Base-by-base conservation (phyloP, 352 stramenopile genomes). In the Pythium periplocum region DNA sequence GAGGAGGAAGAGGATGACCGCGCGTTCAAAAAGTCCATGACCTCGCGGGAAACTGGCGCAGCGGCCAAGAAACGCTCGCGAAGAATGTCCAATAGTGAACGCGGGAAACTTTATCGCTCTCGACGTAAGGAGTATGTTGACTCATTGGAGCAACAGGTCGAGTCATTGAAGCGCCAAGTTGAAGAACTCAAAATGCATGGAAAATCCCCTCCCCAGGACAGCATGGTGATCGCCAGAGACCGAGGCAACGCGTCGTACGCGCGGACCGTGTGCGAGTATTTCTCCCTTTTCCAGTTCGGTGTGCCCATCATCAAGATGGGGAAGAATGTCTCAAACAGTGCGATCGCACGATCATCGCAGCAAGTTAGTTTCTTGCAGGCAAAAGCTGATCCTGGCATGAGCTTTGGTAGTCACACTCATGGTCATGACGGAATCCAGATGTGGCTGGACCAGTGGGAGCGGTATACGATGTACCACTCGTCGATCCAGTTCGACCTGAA, bases 61-160 rank as follows among this genome's bases (percentile, higher is more conserved):
- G 56, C 56, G 0, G 48, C 48, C 12, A 64, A 64, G 46, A 57
- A 57, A 36, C 45, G 57, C 9, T 64, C 57, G 39, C 57, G 57
- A 6, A 46, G 57, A 32, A 83, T 86, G 75, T 71, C 55, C 52
- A 86, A 83, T 52, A 87, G 76, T 52, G 76, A 87, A 50, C 73
- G 76, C 2, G 71, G 72, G 17, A 87, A 87, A 57, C 78, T 83
- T 26, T 86, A 87, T 55, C 74, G 77, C 39, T 69, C 63, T 34
- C 64, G 68, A 45, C 65, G 74, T 33, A 82, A 84, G 50, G 53
- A 66, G 45, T 86, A 84, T 59, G 57, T 71, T 5, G 59, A 61
- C 35, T 48, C 70, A 4, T 53, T 87, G 7, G 47, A 71, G 9
- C 31, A 54, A 0, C 48, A 54, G 4, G 73, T 90, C 26, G 57